Percentiles rank a stretch among this genome's conserved stretches.
These are phyloP conservation scores for Lentinula raphanica DNA, from an alignment of 768 basidiomycete genomes.

Conservation along the genomic window DNA sequence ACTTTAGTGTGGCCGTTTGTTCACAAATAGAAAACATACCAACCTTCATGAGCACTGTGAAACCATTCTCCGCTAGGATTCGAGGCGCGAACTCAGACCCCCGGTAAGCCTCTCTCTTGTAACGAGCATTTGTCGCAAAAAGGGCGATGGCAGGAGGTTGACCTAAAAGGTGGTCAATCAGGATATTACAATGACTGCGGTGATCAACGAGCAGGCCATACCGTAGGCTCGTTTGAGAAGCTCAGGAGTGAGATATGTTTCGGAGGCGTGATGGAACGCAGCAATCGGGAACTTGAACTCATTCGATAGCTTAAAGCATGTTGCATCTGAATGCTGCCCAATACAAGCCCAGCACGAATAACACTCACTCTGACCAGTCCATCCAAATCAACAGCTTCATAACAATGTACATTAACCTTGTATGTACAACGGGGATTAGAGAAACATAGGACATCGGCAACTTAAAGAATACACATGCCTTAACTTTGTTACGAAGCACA, in stretches of 20 bases:
- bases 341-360: background rate
- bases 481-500: constrained; percentile 72
- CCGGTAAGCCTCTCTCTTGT: constrained; percentile 59
- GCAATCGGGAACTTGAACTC: constrained; percentile 26
- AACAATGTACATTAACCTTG: constrained; percentile 53
- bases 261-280: constrained; percentile 63
- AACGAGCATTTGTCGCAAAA: constrained; percentile 38
- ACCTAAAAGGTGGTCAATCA: constrained; percentile 22
- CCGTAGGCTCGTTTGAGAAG: constrained; percentile 50
- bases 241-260: constrained; percentile 58
- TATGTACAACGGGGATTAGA: background rate
- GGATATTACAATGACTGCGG: too few species aligned
- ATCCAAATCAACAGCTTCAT: constrained; percentile 66
- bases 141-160: constrained; percentile 52
- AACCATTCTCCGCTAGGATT: constrained; percentile 46
- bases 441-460: background rate
- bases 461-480: constrained; percentile 33
- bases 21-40: background rate
- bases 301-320: too few species aligned
- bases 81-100: constrained; percentile 49
- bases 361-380: constrained; percentile 57
- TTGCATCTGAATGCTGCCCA: too few species aligned
- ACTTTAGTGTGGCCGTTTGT: background rate
- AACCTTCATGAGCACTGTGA: constrained; percentile 55
- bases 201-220: background rate